Base-by-base conservation (phyloP, 371 early-diverging fungal genomes). In the Amoeboaphelidium occidentale region DNA sequence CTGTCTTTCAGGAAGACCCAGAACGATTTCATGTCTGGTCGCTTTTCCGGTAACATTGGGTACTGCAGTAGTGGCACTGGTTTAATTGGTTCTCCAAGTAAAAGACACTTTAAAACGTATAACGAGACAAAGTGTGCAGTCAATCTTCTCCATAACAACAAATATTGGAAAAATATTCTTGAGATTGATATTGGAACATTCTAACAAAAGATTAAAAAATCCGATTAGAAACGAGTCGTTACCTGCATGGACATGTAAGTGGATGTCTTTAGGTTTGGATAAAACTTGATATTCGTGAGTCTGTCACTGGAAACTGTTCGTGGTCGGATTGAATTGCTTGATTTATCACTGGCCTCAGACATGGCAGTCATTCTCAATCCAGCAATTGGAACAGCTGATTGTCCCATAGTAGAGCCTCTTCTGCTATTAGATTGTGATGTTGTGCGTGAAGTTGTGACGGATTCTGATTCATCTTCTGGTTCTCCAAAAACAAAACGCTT, bases 1-100 rank as follows among this genome's bases (percentile, higher is more conserved):
- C 6, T 6, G 17, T 17, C 17, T 6, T 10, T 32, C 6, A 32
- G 39, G 17, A 32, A 32, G 10, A 17, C 6, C 39, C 39, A 32
- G 17, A 10, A 32, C 17, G 39, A 10, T 32, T 32, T 6, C 39
- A 32, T 32, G 39, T 6, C 6, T 17, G 39, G 39, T 32, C 39
- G 6, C 6, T 32, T 21, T 23, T 54, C 61, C 0, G 65, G 64
- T 2, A 65, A 53, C 57, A 61, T 64, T 20, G 57, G 50, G 45
- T 65, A 63, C 53, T 63, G 64, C 17, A 65, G 49, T n/a, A 58
- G 53, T 2, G 59, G 59, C 13, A 58, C 55, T 2, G 65, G 63
- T 1, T 53, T 55, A n/a, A 65, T 56, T 13, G 59, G 58, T 39
- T 64, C 55, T 4, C 65, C 65, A 2, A 53, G 47, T 0, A 61